A percentile compares a stretch with the other conserved stretches of the same genome.
phyloP scores from a whole-genome alignment of 768 basidiomycete species.

The Lactarius sanguifluus region DNA sequence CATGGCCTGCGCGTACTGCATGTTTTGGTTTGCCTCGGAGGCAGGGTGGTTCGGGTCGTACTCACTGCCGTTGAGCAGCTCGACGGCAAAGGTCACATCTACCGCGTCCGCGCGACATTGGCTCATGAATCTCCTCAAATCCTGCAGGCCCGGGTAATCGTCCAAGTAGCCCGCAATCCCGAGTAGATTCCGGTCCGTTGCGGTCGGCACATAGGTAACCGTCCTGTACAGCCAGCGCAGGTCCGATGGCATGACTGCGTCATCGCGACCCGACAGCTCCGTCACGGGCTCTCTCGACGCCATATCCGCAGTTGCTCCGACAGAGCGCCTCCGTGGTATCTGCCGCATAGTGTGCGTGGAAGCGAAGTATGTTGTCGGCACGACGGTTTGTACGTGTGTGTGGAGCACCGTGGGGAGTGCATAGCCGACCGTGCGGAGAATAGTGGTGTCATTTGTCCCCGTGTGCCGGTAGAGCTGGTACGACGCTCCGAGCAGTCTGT shows the following conservation, averaged over 20 bases:
- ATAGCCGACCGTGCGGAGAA: no score
- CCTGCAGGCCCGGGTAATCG: not conserved
- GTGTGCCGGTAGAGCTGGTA: no score
- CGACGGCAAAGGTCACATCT: not conserved
- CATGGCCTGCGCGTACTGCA: not conserved
- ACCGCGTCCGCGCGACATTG: not conserved
- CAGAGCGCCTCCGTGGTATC: no score
- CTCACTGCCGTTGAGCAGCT: not conserved
- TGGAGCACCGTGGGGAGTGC: no score
- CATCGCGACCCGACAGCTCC: not conserved
- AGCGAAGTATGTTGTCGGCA: no score
- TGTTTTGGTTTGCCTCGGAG: not conserved
- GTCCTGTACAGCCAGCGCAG: not conserved
- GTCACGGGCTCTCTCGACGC: not conserved
- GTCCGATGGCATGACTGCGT: not conserved
- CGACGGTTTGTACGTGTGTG: no score
- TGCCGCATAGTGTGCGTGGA: no score
- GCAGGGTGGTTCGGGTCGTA: not conserved
- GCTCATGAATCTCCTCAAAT: not conserved
- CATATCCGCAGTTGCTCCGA: not conserved
- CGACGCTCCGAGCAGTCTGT: no score
- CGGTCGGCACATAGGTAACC: not conserved
- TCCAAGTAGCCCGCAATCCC: not conserved
- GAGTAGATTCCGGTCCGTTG: not conserved
- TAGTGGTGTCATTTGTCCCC: no score